Conservation (phyloP, 2,329 filamentous ascomycete species). For the Cordyceps farinosa region DNA sequence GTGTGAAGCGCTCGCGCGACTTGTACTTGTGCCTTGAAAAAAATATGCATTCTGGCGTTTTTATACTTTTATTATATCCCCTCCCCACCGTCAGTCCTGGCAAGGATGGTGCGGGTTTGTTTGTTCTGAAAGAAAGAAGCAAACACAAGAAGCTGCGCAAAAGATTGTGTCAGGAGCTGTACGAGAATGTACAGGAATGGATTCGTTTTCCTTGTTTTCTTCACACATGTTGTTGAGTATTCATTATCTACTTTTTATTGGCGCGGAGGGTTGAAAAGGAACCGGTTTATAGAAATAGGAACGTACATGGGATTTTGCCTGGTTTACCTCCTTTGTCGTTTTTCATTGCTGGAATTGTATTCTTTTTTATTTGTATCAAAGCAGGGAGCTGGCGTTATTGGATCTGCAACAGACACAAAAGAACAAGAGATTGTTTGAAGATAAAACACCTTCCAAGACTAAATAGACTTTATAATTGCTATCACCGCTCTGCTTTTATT, state of each 20-base stretch:
- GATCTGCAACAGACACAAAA: too few relatives aligned
- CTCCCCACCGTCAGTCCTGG: neutral
- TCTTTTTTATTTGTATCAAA: too few relatives aligned
- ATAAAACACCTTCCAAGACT: too few relatives aligned
- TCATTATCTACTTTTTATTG: neutral
- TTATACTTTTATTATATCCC: conserved; percentile 13
- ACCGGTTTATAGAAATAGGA: neutral
- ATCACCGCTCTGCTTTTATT: too few relatives aligned
- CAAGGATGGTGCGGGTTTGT: neutral
- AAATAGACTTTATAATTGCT: too few relatives aligned
- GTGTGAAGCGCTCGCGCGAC: neutral
- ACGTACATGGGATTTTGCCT: neutral
- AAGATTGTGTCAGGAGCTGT: neutral
- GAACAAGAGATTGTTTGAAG: too few relatives aligned
- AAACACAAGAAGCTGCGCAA: neutral
- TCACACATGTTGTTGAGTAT: neutral
- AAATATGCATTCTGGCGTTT: conserved; percentile 12
- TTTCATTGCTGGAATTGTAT: too few relatives aligned
- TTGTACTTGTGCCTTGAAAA: conserved; percentile 1
- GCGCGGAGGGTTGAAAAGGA: neutral
- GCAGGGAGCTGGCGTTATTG: too few relatives aligned
- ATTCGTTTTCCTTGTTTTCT: neutral
- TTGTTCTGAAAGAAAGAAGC: neutral
- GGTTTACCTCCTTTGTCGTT: neutral
- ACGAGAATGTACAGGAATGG: neutral